These are phyloP conservation scores for Umbelopsis sp. DNA, from an alignment of 192 early-diverging fungal genomes.

Conservation along the genomic window DNA sequence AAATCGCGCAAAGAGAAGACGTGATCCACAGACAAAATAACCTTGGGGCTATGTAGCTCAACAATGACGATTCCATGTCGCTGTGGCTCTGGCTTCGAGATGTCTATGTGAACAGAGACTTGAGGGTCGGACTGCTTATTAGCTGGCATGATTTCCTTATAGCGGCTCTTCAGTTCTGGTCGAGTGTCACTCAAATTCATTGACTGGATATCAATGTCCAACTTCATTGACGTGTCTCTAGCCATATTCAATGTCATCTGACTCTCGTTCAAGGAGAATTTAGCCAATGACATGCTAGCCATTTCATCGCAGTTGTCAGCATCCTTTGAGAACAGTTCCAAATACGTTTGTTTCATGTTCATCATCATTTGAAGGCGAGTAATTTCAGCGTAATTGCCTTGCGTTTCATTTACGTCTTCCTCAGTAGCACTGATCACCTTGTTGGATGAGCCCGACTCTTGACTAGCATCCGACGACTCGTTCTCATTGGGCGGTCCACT, in stretches of 20 bases:
- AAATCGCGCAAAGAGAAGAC: slow-evolving; percentile 78
- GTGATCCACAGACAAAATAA: slow-evolving; percentile 89
- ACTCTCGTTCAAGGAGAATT: slow-evolving; percentile 52
- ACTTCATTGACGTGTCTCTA: slow-evolving; percentile 65
- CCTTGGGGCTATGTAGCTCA: slow-evolving; percentile 80
- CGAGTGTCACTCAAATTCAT: slow-evolving; percentile 83
- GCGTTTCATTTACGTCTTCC: slow-evolving; percentile 23
- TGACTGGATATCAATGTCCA: slow-evolving; percentile 68
- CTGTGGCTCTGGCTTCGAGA: slow-evolving; percentile 43
- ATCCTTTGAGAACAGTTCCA: slow-evolving; percentile 13
- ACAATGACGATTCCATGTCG: slow-evolving; percentile 63
- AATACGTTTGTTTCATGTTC: slow-evolving; percentile 12
- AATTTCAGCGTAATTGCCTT: neutral
- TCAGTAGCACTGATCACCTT: slow-evolving; percentile 15
- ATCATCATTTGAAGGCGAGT: slow-evolving; percentile 10
- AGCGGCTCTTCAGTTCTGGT: slow-evolving; percentile 72
- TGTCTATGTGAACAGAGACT: slow-evolving; percentile 52
- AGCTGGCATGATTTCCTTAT: slow-evolving; percentile 83
- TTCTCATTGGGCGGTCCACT: slow-evolving; percentile 22
- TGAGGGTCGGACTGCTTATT: slow-evolving; percentile 64
- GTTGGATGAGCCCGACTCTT: neutral
- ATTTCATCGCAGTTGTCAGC: neutral
- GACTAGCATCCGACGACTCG: neutral
- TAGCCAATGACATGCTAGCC: slow-evolving; percentile 9
- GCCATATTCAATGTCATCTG: slow-evolving; percentile 58